phyloP scores from a whole-genome alignment of 257 asterid genomes.

The Henckelia pumila region DNA sequence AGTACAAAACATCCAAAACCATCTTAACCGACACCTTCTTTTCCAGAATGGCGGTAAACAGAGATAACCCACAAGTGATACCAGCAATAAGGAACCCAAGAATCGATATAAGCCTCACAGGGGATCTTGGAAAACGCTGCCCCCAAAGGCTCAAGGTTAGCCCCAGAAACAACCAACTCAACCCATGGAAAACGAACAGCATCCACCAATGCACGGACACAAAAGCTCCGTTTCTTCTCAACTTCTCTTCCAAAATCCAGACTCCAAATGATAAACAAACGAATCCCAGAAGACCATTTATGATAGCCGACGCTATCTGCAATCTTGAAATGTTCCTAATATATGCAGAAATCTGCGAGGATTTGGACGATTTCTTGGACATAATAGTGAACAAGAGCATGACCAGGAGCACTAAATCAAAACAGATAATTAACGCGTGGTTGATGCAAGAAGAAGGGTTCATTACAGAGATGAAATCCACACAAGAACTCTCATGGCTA shows the following conservation, averaged over 20 bases:
- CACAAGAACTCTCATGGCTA: constrained; percentile 30
- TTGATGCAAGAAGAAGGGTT: constrained; percentile 60
- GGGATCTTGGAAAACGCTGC: constrained; percentile 45
- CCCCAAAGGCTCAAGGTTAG: constrained; percentile 63
- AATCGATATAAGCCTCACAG: constrained; percentile 54
- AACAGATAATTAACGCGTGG: constrained; percentile 41
- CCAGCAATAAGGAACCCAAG: constrained; percentile 56
- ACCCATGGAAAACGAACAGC: constrained; percentile 55
- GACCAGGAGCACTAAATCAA: constrained; percentile 56
- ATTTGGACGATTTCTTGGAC: constrained; percentile 40
- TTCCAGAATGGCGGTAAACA: constrained; percentile 30
- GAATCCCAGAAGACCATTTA: constrained; percentile 59
- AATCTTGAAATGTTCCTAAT: constrained; percentile 34
- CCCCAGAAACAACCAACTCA: constrained; percentile 55
- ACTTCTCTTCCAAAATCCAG: constrained; percentile 61
- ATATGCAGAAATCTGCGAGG: constrained; percentile 26
- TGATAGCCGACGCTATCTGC: constrained; percentile 54
- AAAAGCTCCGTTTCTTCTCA: constrained; percentile 26
- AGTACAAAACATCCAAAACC: constrained; percentile 44
- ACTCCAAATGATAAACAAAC: constrained; percentile 44
- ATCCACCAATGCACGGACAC: constrained; percentile 72
- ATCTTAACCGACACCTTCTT: constrained; percentile 36
- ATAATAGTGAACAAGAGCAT: constrained; percentile 43
- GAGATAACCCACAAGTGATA: constrained; percentile 50
- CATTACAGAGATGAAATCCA: constrained; percentile 32